phyloP scores from a whole-genome alignment of 306 rosid genomes.

The Sesbania bispinosa region DNA sequence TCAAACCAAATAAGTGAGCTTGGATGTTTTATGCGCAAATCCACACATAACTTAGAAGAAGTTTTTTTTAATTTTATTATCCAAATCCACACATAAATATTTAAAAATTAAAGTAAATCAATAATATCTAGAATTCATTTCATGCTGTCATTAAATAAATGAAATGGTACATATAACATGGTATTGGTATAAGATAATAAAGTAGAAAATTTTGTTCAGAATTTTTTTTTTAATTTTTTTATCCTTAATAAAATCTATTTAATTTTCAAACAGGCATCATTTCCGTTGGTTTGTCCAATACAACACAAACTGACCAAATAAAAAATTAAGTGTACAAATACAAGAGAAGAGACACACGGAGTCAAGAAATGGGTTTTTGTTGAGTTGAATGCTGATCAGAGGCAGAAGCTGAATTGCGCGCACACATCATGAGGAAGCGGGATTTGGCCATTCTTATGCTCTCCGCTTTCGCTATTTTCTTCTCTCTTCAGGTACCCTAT shows the following conservation, averaged over 20 bases:
- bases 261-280: background rate
- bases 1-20: too few species aligned
- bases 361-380: background rate
- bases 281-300: background rate
- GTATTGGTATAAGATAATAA: too few species aligned
- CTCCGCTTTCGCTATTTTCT: slow-evolving; percentile 93
- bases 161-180: too few species aligned
- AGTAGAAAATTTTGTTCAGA: too few species aligned
- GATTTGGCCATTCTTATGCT: slow-evolving; percentile 99
- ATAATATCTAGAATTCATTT: too few species aligned
- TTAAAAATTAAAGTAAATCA: too few species aligned
- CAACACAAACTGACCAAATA: background rate
- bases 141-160: too few species aligned
- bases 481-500: slow-evolving; percentile 77
- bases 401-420: background rate
- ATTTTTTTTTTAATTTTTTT: too few species aligned
- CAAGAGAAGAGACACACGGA: background rate
- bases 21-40: background rate
- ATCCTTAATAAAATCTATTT: background rate
- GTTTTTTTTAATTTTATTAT: too few species aligned
- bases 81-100: too few species aligned
- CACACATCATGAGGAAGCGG: slow-evolving; percentile 81
- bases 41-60: too few species aligned
- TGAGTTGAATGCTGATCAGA: slow-evolving; percentile 11
- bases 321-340: too few species aligned